Percentiles rank a stretch among this genome's conserved stretches.
Conservation (phyloP, 2,329 filamentous ascomycete genomes). For the Apiospora hydei region DNA sequence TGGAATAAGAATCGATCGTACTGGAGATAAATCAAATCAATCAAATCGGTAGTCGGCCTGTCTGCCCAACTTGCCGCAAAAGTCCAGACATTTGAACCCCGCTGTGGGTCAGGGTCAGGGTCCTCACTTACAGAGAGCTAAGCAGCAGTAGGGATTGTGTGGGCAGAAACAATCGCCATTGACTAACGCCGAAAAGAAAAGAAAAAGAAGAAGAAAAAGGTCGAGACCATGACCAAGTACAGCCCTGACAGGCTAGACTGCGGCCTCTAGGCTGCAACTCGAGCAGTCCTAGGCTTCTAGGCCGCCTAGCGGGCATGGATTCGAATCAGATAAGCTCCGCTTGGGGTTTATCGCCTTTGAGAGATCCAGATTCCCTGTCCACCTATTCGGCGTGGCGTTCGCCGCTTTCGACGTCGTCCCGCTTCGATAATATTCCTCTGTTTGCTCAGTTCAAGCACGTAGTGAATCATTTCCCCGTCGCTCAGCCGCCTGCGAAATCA, state of each 20-base stretch:
- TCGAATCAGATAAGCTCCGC: constrained; percentile 20
- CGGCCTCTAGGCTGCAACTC: not conserved
- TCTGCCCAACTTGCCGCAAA: not conserved
- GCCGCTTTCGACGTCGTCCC: constrained; percentile 17
- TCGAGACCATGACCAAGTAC: constrained; percentile 6
- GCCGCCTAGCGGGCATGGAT: not conserved
- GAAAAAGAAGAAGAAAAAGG: not conserved
- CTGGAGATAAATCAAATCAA: not conserved
- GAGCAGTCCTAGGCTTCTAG: not conserved
- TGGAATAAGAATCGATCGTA: not conserved
- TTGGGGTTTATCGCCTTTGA: constrained; percentile 20
- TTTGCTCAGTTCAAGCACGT: constrained; percentile 4
- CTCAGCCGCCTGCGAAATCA: not conserved
- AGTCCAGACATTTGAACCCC: not conserved
- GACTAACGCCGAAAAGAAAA: not conserved
- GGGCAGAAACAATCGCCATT: not conserved
- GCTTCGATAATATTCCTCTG: constrained; percentile 20
- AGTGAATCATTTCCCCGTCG: not conserved
- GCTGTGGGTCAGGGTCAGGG: constrained; percentile 6
- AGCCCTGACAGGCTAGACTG: constrained; percentile 8
- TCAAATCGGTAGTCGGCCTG: not conserved
- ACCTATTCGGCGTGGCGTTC: not conserved
- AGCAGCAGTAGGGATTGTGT: not conserved
- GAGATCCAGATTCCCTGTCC: not conserved
- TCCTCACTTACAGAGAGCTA: not conserved